A percentile compares a stretch with the other conserved stretches of the same genome.
Conservation (phyloP, 140 eudicot species). For the Senecio squalidus region DNA sequence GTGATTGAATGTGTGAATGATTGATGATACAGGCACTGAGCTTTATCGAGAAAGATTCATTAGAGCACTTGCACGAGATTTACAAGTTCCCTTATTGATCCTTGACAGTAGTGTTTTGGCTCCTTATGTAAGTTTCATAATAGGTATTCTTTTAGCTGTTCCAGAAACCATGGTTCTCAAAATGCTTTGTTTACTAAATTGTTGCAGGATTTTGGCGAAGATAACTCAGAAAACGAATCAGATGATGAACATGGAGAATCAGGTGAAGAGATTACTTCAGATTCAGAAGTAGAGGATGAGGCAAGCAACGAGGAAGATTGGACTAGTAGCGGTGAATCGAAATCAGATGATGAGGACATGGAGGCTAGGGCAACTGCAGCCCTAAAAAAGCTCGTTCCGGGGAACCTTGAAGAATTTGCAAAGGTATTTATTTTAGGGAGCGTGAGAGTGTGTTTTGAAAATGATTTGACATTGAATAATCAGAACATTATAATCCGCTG, state of each 20-base stretch:
- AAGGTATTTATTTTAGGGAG: constrained; percentile 40
- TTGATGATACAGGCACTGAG: constrained; percentile 69
- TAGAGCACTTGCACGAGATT: constrained; percentile 87
- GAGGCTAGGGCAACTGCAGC: constrained; percentile 68
- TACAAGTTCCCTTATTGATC: constrained; percentile 80
- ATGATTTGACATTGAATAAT: background rate
- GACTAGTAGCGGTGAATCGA: constrained; percentile 61
- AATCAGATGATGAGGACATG: constrained; percentile 61
- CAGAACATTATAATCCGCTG: background rate
- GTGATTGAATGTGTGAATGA: too few species aligned
- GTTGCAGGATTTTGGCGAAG: constrained; percentile 73
- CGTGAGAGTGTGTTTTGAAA: background rate
- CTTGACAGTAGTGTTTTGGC: constrained; percentile 94
- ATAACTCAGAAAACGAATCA: constrained; percentile 65
- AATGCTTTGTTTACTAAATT: background rate
- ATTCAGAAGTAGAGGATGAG: constrained; percentile 67
- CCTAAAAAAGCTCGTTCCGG: constrained; percentile 69
- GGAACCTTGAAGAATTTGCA: constrained; percentile 69
- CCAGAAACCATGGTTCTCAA: background rate
- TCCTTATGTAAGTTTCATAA: constrained; percentile 60
- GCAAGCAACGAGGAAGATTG: constrained; percentile 78
- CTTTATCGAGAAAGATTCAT: constrained; percentile 89
- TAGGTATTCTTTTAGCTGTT: constrained; percentile 12
- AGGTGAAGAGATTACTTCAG: constrained; percentile 68
- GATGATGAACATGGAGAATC: constrained; percentile 78